Conservation (phyloP, 2,329 filamentous ascomycete genomes). For the Beauveria caledonica region DNA sequence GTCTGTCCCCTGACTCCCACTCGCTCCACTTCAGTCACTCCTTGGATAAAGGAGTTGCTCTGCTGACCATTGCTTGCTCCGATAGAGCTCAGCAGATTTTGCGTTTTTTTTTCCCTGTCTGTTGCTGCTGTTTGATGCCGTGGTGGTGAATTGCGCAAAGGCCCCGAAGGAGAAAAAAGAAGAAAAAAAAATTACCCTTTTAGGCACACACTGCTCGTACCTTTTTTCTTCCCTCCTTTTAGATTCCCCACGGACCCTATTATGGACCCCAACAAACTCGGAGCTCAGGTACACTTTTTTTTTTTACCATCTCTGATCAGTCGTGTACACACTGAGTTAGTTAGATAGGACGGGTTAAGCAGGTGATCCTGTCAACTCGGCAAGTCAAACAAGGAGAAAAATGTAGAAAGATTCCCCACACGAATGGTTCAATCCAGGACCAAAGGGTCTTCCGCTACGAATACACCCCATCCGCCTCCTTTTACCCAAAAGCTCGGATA, state of each 20-base stretch:
- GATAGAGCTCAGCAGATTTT: neutral
- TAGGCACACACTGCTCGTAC: neutral
- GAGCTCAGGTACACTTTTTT: conserved; percentile 9
- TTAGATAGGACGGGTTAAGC: neutral
- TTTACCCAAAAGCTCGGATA: neutral
- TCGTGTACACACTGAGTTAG: neutral
- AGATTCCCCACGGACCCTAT: conserved; percentile 10
- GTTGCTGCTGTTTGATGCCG: neutral
- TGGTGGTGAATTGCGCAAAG: neutral
- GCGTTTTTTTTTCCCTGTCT: neutral
- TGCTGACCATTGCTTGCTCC: neutral
- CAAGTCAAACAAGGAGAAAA: neutral
- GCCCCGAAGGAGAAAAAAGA: neutral
- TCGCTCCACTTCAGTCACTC: conserved; percentile 9
- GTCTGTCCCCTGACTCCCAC: neutral
- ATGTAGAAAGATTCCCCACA: neutral
- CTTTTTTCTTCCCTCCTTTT: neutral
- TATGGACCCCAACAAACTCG: conserved; percentile 11
- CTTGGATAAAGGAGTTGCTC: neutral
- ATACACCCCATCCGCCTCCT: neutral
- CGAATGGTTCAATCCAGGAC: neutral
- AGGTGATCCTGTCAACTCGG: neutral
- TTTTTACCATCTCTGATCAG: neutral
- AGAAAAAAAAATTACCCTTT: neutral
- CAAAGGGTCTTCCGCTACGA: neutral